Percentiles rank a stretch among this genome's conserved stretches.
These are phyloP conservation scores for Clavariopsis aquatica DNA, from an alignment of 495 filamentous ascomycete species.

Conservation along the genomic window DNA sequence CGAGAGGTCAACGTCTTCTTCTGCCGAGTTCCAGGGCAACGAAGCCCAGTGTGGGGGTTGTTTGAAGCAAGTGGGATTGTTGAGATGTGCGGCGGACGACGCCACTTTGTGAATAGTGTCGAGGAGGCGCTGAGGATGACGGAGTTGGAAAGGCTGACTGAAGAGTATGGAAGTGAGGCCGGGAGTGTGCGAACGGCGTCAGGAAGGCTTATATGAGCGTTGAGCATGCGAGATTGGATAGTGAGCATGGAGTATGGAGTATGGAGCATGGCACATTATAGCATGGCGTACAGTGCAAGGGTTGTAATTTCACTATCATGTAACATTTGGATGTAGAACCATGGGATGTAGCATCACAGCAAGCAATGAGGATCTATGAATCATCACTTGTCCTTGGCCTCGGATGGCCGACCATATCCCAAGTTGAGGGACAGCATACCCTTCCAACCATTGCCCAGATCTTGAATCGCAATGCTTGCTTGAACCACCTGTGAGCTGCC, in stretches of 20 bases:
- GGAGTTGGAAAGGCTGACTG: slow-evolving; percentile 58
- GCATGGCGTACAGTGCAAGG: background rate
- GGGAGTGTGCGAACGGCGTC: slow-evolving; percentile 8
- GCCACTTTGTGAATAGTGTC: slow-evolving; percentile 79
- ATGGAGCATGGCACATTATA: background rate
- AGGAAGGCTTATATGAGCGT: background rate
- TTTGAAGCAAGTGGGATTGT: slow-evolving; percentile 83
- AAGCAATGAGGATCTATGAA: too few species aligned
- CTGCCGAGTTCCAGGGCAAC: slow-evolving; percentile 66
- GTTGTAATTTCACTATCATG: too few species aligned
- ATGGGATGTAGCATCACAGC: too few species aligned
- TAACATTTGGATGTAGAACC: too few species aligned
- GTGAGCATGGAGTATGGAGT: background rate
- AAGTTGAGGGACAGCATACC: too few species aligned
- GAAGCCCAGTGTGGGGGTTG: slow-evolving; percentile 66
- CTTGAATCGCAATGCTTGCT: too few species aligned
- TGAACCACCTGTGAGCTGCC: too few species aligned
- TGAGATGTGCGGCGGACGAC: slow-evolving; percentile 69
- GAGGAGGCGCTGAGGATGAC: slow-evolving; percentile 79
- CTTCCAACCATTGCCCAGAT: too few species aligned
- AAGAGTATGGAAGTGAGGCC: slow-evolving; percentile 26
- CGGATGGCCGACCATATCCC: too few species aligned
- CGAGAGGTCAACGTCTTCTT: slow-evolving; percentile 84
- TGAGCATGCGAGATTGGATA: background rate
- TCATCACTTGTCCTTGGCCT: too few species aligned